A percentile compares a stretch with the other conserved stretches of the same genome.
These are phyloP conservation scores for Geotrichum reessii DNA, from an alignment of 1,139 yeast genomes.

Conservation along the genomic window DNA sequence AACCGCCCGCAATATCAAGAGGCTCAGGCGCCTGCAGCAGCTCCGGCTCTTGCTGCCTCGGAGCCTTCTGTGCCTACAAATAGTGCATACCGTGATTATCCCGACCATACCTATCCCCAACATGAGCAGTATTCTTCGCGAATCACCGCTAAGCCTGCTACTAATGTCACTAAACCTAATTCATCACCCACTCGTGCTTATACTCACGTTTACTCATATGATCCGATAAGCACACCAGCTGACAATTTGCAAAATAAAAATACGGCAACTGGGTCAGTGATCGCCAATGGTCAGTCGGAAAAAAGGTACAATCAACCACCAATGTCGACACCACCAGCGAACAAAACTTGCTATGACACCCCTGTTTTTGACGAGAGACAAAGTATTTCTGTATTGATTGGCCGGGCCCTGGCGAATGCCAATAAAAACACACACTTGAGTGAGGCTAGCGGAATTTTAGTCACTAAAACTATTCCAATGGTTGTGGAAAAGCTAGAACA, in stretches of 20 bases:
- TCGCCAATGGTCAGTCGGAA: slow-evolving; percentile 4
- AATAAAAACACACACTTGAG: slow-evolving; percentile 5
- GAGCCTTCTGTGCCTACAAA: slow-evolving; percentile 3
- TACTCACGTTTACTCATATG: slow-evolving; percentile 14
- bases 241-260: not conserved
- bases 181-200: slow-evolving; percentile 25
- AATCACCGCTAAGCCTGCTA: slow-evolving; percentile 9
- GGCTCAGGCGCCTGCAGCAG: slow-evolving; percentile 20
- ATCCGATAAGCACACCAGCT: slow-evolving; percentile 14
- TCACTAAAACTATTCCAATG: slow-evolving; percentile 36
- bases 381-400: slow-evolving; percentile 25
- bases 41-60: slow-evolving; percentile 4
- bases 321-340: slow-evolving; percentile 15
- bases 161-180: slow-evolving; percentile 22
- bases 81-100: slow-evolving; percentile 14
- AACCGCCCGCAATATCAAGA: not conserved
- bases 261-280: not conserved
- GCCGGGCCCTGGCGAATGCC: slow-evolving; percentile 3
- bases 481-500: slow-evolving; percentile 47
- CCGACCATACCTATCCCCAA: slow-evolving; percentile 15
- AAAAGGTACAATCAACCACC: slow-evolving; percentile 5
- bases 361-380: not conserved
- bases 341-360: not conserved
- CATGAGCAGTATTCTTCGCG: slow-evolving; percentile 9
- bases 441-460: slow-evolving; percentile 7